Evolutionary conservation across 257 asterid genomes (phyloP).

Genomic region (Scutellaria barbata): DNA sequence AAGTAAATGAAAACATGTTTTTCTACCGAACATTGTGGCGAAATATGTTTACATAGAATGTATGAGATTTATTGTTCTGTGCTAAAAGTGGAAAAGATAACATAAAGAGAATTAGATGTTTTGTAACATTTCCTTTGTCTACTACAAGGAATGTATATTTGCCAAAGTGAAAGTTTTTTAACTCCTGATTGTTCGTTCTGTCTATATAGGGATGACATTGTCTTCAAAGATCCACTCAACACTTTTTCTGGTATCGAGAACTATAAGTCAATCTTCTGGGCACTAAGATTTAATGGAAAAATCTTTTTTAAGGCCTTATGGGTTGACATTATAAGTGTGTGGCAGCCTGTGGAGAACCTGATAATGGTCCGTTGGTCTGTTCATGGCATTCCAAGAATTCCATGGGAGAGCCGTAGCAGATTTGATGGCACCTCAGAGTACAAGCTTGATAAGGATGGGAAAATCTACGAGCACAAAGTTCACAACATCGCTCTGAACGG

Average conservation of each 20-base stretch:
- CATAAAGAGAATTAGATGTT: background rate
- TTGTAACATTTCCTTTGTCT: slow-evolving; percentile 2
- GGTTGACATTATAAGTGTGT: slow-evolving; percentile 88
- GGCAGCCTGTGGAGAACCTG: slow-evolving; percentile 93
- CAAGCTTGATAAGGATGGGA: slow-evolving; percentile 93
- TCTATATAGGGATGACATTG: slow-evolving; percentile 75
- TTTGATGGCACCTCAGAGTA: slow-evolving; percentile 98
- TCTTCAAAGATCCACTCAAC: slow-evolving; percentile 86
- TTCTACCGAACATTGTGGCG: no score
- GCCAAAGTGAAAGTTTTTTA: background rate
- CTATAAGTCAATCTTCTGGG: slow-evolving; percentile 89
- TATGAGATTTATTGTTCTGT: background rate
- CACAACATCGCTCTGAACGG: slow-evolving; percentile 86
- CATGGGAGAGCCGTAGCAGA: slow-evolving; percentile 93
- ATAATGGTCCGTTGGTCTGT: slow-evolving; percentile 95
- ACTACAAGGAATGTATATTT: background rate
- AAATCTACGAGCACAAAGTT: slow-evolving; percentile 91
- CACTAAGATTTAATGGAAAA: slow-evolving; percentile 77
- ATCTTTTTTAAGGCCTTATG: slow-evolving; percentile 79
- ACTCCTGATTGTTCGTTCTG: slow-evolving; percentile 22
- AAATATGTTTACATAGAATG: background rate
- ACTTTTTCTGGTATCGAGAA: slow-evolving; percentile 77
- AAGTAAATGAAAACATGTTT: no score
- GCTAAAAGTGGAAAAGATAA: background rate
- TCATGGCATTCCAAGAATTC: slow-evolving; percentile 87